Percentiles rank a stretch among this genome's conserved stretches.
These are phyloP conservation scores for Carpinus viminea DNA, from an alignment of 306 rosid species.

Conservation along the genomic window DNA sequence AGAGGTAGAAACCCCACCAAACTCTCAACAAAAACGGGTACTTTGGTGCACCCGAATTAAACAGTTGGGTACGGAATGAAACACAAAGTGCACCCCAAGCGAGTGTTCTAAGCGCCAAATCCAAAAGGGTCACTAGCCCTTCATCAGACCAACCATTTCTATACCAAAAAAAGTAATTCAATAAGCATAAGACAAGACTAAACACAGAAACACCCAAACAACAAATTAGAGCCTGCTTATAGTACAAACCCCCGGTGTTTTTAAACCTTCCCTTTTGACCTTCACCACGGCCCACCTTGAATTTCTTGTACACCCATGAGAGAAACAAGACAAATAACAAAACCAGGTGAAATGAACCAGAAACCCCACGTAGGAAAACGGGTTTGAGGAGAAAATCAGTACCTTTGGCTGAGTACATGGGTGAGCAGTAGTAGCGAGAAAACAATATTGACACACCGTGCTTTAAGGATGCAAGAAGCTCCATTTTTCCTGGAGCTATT, in stretches of 20 bases:
- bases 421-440: neutral
- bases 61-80: slow-evolving; percentile 35
- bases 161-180: slow-evolving; percentile 33
- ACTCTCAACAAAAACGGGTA: slow-evolving; percentile 36
- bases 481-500: neutral
- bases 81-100: slow-evolving; percentile 39
- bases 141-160: slow-evolving; percentile 38
- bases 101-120: slow-evolving; percentile 40
- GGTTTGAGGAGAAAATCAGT: slow-evolving; percentile 35
- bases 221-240: slow-evolving; percentile 28
- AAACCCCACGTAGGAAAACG: slow-evolving; percentile 40
- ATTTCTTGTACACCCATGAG: slow-evolving; percentile 28
- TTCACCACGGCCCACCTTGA: neutral
- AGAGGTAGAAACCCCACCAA: slow-evolving; percentile 42
- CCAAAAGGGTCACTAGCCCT: slow-evolving; percentile 37
- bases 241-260: neutral
- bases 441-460: slow-evolving; percentile 13
- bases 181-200: slow-evolving; percentile 21
- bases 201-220: slow-evolving; percentile 32
- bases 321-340: slow-evolving; percentile 22
- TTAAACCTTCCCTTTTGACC: slow-evolving; percentile 26
- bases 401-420: neutral
- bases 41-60: slow-evolving; percentile 25
- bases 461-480: neutral
- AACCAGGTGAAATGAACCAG: slow-evolving; percentile 28